Evolutionary conservation across 345 rosid genomes (phyloP).

Genomic region (Salix udensis): DNA sequence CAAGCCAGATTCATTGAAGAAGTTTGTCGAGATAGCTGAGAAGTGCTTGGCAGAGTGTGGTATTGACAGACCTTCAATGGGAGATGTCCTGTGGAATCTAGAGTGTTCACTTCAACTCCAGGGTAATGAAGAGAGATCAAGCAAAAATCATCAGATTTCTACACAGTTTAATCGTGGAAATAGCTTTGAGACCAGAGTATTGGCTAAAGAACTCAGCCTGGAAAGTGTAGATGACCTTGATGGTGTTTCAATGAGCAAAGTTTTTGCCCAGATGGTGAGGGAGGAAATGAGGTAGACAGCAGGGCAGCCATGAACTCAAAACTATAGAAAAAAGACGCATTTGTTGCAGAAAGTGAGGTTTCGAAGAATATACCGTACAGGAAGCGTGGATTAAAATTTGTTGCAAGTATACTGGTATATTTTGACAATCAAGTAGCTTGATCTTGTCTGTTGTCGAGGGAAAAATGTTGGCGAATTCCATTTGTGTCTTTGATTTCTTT

Average conservation of each 20-base stretch:
- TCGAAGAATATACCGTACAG: neutral
- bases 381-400: constrained; percentile 1
- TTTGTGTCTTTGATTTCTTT: neutral
- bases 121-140: constrained; percentile 32
- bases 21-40: constrained; percentile 52
- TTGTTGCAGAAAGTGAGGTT: neutral
- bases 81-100: constrained; percentile 64
- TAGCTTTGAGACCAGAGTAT: constrained; percentile 21
- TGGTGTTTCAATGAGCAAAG: constrained; percentile 56
- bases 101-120: constrained; percentile 56
- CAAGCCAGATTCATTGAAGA: constrained; percentile 44
- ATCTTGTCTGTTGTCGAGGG: neutral
- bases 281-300: constrained; percentile 41
- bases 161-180: constrained; percentile 14
- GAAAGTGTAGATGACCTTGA: constrained; percentile 36
- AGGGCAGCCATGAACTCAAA: neutral
- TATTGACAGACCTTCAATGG: constrained; percentile 55
- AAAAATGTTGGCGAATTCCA: neutral
- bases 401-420: neutral
- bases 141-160: neutral
- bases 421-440: constrained; percentile 1
- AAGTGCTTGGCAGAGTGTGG: constrained; percentile 56
- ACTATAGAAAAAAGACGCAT: neutral
- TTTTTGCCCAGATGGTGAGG: constrained; percentile 62
- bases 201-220: constrained; percentile 29